Base-by-base conservation (phyloP, 257 asterid species). In the Knoxia roxburghii region DNA sequence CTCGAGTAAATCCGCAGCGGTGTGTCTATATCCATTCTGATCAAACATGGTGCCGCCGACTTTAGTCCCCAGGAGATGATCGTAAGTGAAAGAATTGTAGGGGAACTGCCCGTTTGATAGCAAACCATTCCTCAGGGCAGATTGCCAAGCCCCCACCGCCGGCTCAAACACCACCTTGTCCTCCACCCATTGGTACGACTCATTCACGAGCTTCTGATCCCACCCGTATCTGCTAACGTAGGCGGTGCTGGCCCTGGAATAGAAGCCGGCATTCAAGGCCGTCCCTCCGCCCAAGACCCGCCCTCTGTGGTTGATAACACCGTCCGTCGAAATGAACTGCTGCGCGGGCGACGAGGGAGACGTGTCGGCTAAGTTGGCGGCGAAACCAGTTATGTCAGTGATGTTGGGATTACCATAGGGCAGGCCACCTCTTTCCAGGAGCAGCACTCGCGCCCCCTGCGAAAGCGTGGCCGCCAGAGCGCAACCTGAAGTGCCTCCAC, bases 401-500 rank as follows among this genome's bases (percentile, higher is more conserved):
- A 91, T 73, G 79, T 78, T 81, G 2, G 95, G 89, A 68, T 89
- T 64, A 52, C 72, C 76, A 63, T 91, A 91, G 0, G 98, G 96
- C 15, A 89, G 70, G 10, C 88, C 95, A 43, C 98, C 98, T 43
- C 98, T 68, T 75, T 91, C 98, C 12, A 91, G 81, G 33, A 91
- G 61, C 0, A 87, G 69, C 6, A 91, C 96, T n/a, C 32, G 79
- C 4, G 90, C 30, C 65, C 81, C 73, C 63, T 71, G 64, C 6
- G 98, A 91, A 23, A 89, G 89, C 5, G 96, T 89, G 1, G 96
- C 92, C 1, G 96, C 92, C 49, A 89, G 65, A 0, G 89, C 87
- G 74, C 96, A 89, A 1, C 98, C 98, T 7, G 90, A 82, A 6
- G 96, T 83, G 29, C 98, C 96, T 7, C 96, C 96, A 0, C 98